phyloP scores from a whole-genome alignment of 1,139 yeast species.

The Kodamaea derodonti region DNA sequence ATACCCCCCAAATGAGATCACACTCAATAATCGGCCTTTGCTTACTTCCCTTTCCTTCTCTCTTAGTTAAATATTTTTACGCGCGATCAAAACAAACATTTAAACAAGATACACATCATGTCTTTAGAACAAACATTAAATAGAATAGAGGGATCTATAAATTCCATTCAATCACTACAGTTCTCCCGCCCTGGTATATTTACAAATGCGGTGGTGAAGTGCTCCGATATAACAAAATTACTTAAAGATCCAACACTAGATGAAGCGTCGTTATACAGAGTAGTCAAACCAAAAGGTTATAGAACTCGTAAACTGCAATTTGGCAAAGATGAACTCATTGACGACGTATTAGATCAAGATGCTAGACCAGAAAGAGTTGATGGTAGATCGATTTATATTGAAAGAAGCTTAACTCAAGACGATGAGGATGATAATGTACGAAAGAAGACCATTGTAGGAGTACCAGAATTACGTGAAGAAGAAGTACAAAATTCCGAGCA shows the following conservation, averaged over 20 bases:
- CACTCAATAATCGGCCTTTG: no score
- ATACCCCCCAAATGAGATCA: no score
- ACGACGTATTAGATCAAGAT: conserved; percentile 5
- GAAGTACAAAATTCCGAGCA: background rate
- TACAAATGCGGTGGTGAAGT: conserved; percentile 56
- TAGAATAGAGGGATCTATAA: conserved; percentile 13
- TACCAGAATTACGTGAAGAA: conserved; percentile 9
- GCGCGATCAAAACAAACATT: background rate
- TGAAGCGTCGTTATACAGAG: conserved; percentile 49
- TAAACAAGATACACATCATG: no score
- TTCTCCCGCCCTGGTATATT: conserved; percentile 58
- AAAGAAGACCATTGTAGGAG: conserved; percentile 9
- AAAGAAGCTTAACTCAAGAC: conserved; percentile 18
- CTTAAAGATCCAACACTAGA: conserved; percentile 57
- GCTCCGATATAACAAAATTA: conserved; percentile 55
- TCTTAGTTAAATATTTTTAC: no score
- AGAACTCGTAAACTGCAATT: background rate
- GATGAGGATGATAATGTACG: conserved; percentile 1
- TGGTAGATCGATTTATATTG: conserved; percentile 30
- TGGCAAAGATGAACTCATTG: conserved; percentile 3
- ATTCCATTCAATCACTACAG: conserved; percentile 30
- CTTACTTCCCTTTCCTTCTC: no score
- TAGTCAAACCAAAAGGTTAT: conserved; percentile 14
- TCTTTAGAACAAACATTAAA: conserved; percentile 13
- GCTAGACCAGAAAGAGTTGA: conserved; percentile 33